A percentile compares a stretch with the other conserved stretches of the same genome.
Conservation (phyloP, 306 rosid species). For the Delonix regia region DNA sequence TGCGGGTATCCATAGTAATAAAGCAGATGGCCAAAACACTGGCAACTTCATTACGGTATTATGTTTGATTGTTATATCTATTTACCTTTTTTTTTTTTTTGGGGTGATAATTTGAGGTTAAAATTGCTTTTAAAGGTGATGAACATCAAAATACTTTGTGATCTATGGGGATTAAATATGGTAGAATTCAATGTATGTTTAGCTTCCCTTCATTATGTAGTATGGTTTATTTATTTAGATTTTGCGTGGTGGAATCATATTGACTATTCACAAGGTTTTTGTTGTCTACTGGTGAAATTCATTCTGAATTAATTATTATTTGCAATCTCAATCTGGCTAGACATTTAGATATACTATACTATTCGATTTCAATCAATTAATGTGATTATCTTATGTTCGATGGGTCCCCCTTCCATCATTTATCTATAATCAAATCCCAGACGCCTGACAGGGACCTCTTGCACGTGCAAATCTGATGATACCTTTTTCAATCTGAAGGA, state of each 20-base stretch:
- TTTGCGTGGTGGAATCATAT: not conserved
- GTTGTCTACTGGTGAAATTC: not conserved
- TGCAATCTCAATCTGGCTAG: not conserved
- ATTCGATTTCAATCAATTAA: not conserved
- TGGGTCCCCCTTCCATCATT: not conserved
- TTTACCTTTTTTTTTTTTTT: slow-evolving; percentile 20
- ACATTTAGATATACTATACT: not conserved
- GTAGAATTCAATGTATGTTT: not conserved
- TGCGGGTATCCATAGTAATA: slow-evolving; percentile 90
- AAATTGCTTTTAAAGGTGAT: slow-evolving; percentile 1
- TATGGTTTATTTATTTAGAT: not conserved
- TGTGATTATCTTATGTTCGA: not conserved
- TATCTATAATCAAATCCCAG: not conserved
- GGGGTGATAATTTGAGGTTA: not conserved
- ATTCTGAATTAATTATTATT: not conserved
- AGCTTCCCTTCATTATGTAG: not conserved
- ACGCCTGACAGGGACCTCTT: not conserved
- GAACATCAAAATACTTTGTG: not conserved
- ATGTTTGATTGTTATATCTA: slow-evolving; percentile 13
- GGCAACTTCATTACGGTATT: slow-evolving; percentile 96
- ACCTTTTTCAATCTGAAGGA: not conserved
- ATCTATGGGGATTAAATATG: not conserved
- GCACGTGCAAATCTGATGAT: not conserved
- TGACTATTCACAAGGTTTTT: not conserved
- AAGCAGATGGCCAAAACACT: slow-evolving; percentile 91